Conservation (phyloP, 306 rosid species). For the Alnus rubra region DNA sequence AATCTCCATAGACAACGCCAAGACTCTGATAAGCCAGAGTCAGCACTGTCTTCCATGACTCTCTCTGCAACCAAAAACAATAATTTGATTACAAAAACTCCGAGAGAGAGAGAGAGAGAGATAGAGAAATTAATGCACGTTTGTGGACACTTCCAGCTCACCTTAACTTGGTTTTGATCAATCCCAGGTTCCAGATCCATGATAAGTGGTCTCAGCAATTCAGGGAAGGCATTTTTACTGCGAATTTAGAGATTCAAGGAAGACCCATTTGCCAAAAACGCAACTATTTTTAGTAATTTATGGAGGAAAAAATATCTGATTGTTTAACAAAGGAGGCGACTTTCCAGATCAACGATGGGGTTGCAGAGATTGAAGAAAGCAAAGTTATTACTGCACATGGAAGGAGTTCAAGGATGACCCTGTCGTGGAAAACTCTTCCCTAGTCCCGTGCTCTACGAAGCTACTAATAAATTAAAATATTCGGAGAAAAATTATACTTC, state of each 20-base stretch:
- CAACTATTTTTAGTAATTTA: background rate
- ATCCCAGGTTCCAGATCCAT: conserved; percentile 83
- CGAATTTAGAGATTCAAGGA: conserved; percentile 20
- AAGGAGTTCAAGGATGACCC: conserved; percentile 32
- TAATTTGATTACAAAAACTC: conserved; percentile 25
- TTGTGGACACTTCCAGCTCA: conserved; percentile 35
- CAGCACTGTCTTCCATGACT: conserved; percentile 79
- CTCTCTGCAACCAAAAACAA: conserved; percentile 47
- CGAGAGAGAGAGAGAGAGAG: conserved; percentile 4
- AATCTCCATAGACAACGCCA: conserved; percentile 96
- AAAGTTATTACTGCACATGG: conserved; percentile 10
- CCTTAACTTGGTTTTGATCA: conserved; percentile 53
- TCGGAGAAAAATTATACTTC: background rate
- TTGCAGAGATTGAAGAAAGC: conserved; percentile 37
- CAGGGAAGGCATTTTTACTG: conserved; percentile 41
- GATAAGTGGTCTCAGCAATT: conserved; percentile 32
- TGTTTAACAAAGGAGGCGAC: conserved; percentile 19
- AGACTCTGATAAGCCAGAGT: conserved; percentile 91
- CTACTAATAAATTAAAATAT: conserved; percentile 5
- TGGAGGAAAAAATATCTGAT: background rate
- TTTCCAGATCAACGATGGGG: conserved; percentile 42
- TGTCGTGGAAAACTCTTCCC: conserved; percentile 38
- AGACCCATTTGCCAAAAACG: conserved; percentile 28
- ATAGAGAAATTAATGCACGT: conserved; percentile 19
- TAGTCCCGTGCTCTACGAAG: conserved; percentile 14